Evolutionary conservation across 495 filamentous ascomycete species (phyloP).

Genomic region (Talaromyces stipitatus): DNA sequence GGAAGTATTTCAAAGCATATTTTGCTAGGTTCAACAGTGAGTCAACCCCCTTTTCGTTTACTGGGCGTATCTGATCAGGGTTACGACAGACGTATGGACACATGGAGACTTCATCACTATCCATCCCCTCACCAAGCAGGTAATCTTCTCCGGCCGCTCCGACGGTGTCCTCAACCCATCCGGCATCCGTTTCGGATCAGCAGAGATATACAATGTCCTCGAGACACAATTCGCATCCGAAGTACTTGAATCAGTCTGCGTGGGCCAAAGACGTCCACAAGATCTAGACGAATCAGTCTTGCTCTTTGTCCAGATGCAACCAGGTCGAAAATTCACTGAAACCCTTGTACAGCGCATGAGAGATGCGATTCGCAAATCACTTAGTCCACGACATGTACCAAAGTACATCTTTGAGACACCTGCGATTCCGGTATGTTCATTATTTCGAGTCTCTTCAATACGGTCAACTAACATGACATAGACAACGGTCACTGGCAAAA

Average conservation of each 20-base stretch:
- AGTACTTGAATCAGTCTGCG: constrained; percentile 62
- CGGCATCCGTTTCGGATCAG: constrained; percentile 69
- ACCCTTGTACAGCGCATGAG: constrained; percentile 54
- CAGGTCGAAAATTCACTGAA: constrained; percentile 44
- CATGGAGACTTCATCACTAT: constrained; percentile 72
- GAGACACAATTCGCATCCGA: constrained; percentile 55
- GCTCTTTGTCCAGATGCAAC: constrained; percentile 66
- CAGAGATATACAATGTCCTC: constrained; percentile 70
- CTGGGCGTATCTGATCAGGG: not conserved
- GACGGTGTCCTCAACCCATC: constrained; percentile 75
- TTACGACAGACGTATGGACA: constrained; percentile 55
- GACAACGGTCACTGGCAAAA: constrained; percentile 79
- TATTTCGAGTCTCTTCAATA: constrained; percentile 2
- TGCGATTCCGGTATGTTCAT: constrained; percentile 64
- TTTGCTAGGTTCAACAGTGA: constrained; percentile 57
- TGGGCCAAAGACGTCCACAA: constrained; percentile 61
- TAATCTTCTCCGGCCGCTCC: constrained; percentile 64
- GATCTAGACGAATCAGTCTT: constrained; percentile 70
- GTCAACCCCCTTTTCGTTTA: not conserved
- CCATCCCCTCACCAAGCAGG: constrained; percentile 56
- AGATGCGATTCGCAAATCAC: constrained; percentile 50
- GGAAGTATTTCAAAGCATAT: constrained; percentile 61
- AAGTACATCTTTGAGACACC: constrained; percentile 71
- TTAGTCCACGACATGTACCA: constrained; percentile 68
- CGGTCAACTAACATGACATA: constrained; percentile 18